Evolutionary conservation across 805 yeast genomes (phyloP).

Genomic region (Starmerella tilneyi): DNA sequence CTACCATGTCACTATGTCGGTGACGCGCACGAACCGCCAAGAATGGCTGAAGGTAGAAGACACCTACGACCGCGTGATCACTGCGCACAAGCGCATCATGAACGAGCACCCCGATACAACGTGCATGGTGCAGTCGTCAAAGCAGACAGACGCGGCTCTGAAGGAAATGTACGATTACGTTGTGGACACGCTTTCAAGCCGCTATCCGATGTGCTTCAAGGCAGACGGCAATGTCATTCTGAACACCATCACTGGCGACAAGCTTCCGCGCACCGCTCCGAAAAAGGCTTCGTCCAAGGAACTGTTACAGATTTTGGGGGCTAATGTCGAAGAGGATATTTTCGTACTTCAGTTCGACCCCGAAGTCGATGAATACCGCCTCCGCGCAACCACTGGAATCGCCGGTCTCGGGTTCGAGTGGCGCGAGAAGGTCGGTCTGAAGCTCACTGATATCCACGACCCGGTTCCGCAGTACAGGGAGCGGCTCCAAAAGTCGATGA

Average conservation of each 20-base stretch:
- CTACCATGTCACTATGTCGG: conserved; percentile 54
- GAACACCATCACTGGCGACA: conserved; percentile 17
- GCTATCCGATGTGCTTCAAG: conserved; percentile 47
- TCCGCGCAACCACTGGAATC: conserved; percentile 48
- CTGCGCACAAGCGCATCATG: conserved; percentile 34
- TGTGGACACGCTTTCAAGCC: conserved; percentile 34
- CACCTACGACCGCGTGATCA: conserved; percentile 42
- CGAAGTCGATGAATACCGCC: conserved; percentile 34
- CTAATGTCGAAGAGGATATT: conserved; percentile 53
- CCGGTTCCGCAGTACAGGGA: conserved; percentile 63
- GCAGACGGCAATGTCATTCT: conserved; percentile 12
- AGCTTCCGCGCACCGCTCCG: conserved; percentile 8
- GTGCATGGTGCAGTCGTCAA: conserved; percentile 9
- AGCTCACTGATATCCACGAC: conserved; percentile 51
- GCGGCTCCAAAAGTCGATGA: conserved; percentile 54
- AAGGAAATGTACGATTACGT: conserved; percentile 42
- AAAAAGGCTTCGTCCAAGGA: conserved; percentile 6
- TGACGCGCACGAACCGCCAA: conserved; percentile 39
- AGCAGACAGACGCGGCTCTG: conserved; percentile 29
- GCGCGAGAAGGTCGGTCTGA: conserved; percentile 40
- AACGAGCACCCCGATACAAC: conserved; percentile 16
- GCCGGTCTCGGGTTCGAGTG: conserved; percentile 74
- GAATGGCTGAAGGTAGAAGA: conserved; percentile 56
- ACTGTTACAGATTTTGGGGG: conserved; percentile 10
- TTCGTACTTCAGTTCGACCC: conserved; percentile 44